A percentile compares a stretch with the other conserved stretches of the same genome.
These are phyloP conservation scores for Rubia tinctorum DNA, from an alignment of 305 asterid genomes.

Conservation along the genomic window DNA sequence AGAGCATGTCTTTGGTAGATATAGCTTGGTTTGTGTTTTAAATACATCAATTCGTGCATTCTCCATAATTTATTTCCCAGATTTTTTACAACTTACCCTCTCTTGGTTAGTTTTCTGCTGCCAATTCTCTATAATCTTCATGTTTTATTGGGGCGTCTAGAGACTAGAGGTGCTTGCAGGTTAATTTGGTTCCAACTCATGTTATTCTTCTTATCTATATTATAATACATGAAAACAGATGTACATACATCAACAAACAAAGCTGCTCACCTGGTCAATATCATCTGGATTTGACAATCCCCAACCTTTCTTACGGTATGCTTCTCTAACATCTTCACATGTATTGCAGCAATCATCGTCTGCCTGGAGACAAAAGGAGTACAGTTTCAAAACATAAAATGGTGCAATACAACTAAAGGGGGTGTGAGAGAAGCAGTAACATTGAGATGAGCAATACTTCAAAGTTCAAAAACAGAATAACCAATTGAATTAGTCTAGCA, in stretches of 20 bases:
- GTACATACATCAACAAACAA: background rate
- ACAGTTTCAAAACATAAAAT: background rate
- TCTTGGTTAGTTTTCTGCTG: background rate
- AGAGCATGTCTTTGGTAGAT: background rate
- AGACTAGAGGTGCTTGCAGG: background rate
- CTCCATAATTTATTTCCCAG: background rate
- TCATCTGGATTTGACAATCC: conserved; percentile 76
- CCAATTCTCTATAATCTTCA: background rate
- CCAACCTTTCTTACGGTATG: conserved; percentile 97
- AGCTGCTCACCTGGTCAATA: conserved; percentile 66
- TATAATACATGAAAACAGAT: background rate
- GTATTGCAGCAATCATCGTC: conserved; percentile 91
- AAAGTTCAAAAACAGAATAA: background rate
- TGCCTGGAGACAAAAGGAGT: conserved; percentile 45
- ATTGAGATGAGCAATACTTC: background rate
- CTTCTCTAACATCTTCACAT: conserved; percentile 99
- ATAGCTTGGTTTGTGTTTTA: background rate
- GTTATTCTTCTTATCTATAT: background rate
- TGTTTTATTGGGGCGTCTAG: background rate
- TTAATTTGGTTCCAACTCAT: background rate
- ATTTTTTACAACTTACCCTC: background rate
- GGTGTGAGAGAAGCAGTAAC: background rate
- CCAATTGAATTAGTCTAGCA: background rate
- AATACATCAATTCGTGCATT: background rate
- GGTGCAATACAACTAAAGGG: background rate